Evolutionary conservation across 2,329 filamentous ascomycete species (phyloP), one percentile per base, ranked within the genome.

Genomic region (Pseudocercospora macadamiae): DNA sequence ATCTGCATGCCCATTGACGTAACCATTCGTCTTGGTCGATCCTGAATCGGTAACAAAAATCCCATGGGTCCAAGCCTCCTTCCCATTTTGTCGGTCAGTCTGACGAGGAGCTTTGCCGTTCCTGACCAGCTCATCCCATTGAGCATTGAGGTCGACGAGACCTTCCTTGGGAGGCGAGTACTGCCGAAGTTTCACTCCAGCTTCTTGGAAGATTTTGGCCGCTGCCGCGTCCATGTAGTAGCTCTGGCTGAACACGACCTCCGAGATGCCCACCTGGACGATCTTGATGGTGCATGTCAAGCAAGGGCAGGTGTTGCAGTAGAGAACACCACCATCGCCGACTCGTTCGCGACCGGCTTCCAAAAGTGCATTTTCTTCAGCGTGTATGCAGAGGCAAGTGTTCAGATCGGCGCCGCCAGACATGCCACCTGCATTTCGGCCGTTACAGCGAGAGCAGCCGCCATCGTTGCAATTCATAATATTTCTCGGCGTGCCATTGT

Each of bases 251-350:
- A 96, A 99, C 12, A 99, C 93, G 12, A 99, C 95, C 80, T 99
- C 95, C 39, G 85, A 86, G 65, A 99, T 96, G 16, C 95, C 95
- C 6, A 97, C 91, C 78, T 99, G 95, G 19, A 91, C 90, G 70
- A 99, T 97, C 80, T 99, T 99, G 79, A 99, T 96, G 70, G 91
- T 96, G 76, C 95, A 99, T 2, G 95, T 99, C 74, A 99, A 80
- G 73, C 95, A 99, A 3, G 95, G 95, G 75, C 95, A 99, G 0
- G 82, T 84, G 60, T 72, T 72, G 51, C 71, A 73, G 32, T 73
- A 99, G 23, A 99, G 79, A 51, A 91, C 89, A 34, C 90, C 86
- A 3, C 88, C 90, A 55, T 91, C 89, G 18, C 91, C 82, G 66
- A 99, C 91, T 58, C 95, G 83, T 75, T 97, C 95, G 67, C 95